Conservation (phyloP, 2,329 filamentous ascomycete genomes). For the Teratosphaeria epicoccoides region DNA sequence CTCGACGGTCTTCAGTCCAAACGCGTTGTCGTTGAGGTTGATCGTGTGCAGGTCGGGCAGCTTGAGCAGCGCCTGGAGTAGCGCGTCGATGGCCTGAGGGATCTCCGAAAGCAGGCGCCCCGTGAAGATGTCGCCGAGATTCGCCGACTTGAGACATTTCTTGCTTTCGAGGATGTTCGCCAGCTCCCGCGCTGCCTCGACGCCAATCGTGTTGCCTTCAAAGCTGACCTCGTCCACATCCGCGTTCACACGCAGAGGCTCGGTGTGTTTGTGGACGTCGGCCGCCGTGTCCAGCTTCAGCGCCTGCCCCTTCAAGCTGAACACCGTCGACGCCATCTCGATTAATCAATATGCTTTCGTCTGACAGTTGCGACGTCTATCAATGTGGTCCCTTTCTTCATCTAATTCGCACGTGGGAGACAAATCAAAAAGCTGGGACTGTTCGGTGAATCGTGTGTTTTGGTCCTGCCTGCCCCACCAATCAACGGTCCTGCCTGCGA, state of each 20-base stretch:
- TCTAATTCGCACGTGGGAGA: no score
- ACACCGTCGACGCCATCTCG: conserved; percentile 48
- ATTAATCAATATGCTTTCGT: background rate
- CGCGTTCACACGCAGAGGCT: conserved; percentile 57
- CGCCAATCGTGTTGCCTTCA: conserved; percentile 83
- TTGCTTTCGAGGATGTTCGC: conserved; percentile 77
- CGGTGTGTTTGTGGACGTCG: conserved; percentile 77
- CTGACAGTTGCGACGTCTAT: background rate
- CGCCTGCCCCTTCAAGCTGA: conserved; percentile 83
- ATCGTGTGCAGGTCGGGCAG: conserved; percentile 80
- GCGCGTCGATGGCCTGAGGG: conserved; percentile 71
- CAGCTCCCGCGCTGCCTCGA: conserved; percentile 75
- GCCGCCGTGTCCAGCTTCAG: conserved; percentile 84
- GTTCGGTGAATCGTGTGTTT: background rate
- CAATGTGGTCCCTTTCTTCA: no score
- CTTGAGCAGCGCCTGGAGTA: conserved; percentile 77
- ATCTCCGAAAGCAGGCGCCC: conserved; percentile 88
- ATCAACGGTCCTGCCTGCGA: background rate
- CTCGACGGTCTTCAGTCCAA: conserved; percentile 87
- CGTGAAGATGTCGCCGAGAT: conserved; percentile 96
- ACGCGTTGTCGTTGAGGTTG: conserved; percentile 96
- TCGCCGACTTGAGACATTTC: conserved; percentile 62
- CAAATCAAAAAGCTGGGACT: no score
- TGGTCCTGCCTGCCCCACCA: background rate
- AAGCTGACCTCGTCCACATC: conserved; percentile 78